Evolutionary conservation across 192 early-diverging fungal species (phyloP).

Genomic region (Rhizophagus prolifer): DNA sequence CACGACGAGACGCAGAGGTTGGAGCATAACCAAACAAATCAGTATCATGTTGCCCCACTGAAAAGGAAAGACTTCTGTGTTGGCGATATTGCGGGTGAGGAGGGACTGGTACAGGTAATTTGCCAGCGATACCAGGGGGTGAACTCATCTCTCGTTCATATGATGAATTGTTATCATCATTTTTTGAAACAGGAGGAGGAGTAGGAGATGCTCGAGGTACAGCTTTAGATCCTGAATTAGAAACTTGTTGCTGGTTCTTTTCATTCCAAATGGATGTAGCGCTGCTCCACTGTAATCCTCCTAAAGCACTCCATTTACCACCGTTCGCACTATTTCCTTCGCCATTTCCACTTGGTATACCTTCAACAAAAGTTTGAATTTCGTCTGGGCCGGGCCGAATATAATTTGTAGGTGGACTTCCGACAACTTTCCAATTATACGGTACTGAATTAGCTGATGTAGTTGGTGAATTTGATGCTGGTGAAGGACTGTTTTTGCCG

Average conservation of each 20-base stretch:
- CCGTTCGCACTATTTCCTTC: slow-evolving; percentile 10
- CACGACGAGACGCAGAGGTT: slow-evolving; percentile 29
- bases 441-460: slow-evolving; percentile 15
- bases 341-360: slow-evolving; percentile 18
- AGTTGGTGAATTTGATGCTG: slow-evolving; percentile 24
- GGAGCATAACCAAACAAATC: slow-evolving; percentile 43
- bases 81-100: slow-evolving; percentile 52
- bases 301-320: slow-evolving; percentile 51
- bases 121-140: slow-evolving; percentile 43
- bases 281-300: slow-evolving; percentile 51
- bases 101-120: slow-evolving; percentile 37
- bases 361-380: slow-evolving; percentile 14
- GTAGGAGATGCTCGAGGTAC: slow-evolving; percentile 28
- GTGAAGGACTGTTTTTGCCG: slow-evolving; percentile 27
- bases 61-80: slow-evolving; percentile 64
- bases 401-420: slow-evolving; percentile 53
- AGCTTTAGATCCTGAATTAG: slow-evolving; percentile 29
- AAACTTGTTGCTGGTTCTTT: slow-evolving; percentile 27
- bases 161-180: slow-evolving; percentile 26
- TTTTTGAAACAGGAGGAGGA: slow-evolving; percentile 27
- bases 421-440: slow-evolving; percentile 56
- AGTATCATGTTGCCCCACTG: slow-evolving; percentile 52
- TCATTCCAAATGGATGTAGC: slow-evolving; percentile 43
- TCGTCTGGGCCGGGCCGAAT: slow-evolving; percentile 39
- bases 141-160: slow-evolving; percentile 39